A percentile compares a stretch with the other conserved stretches of the same genome.
Evolutionary conservation across 169 alveolate genomes (phyloP).

Genomic region (Amoebophrya sp.): DNA sequence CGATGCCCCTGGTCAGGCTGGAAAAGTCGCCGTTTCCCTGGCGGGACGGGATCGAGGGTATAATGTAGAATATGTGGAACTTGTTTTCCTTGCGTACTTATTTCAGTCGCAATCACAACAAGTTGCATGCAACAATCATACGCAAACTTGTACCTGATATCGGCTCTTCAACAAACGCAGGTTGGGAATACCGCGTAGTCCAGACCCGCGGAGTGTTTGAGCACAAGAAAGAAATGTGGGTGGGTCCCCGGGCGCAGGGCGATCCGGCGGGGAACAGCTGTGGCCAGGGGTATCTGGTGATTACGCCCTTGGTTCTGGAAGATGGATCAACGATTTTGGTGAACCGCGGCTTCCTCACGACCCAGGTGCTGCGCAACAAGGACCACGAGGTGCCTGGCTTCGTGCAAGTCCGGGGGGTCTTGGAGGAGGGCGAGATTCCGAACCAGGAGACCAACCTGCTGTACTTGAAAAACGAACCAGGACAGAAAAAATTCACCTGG

Average conservation of each 20-base stretch:
- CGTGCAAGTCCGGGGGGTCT: constrained; percentile 26
- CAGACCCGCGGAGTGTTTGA: constrained; percentile 19
- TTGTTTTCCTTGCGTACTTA: too few relatives aligned
- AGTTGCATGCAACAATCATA: too few relatives aligned
- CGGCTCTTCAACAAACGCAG: too few relatives aligned
- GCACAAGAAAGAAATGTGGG: constrained; percentile 4
- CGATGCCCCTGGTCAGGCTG: not conserved
- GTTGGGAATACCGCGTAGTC: constrained; percentile 21
- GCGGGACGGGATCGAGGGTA: not conserved
- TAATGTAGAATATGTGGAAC: not conserved
- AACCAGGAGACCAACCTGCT: not conserved
- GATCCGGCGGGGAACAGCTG: not conserved
- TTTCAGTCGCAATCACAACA: too few relatives aligned
- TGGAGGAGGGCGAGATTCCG: not conserved
- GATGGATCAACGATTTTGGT: constrained; percentile 30
- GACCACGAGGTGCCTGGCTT: constrained; percentile 20
- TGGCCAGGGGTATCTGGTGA: constrained; percentile 1
- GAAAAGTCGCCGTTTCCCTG: constrained; percentile 33
- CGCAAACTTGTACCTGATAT: too few relatives aligned
- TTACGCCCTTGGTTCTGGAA: constrained; percentile 1
- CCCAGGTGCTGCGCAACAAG: not conserved
- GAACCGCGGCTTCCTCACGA: constrained; percentile 21
- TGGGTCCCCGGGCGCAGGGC: constrained; percentile 29
- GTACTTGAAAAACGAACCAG: not conserved
- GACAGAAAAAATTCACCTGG: not conserved